Evolutionary conservation across 768 basidiomycete genomes (phyloP).

Genomic region (Mycena kentingensis): DNA sequence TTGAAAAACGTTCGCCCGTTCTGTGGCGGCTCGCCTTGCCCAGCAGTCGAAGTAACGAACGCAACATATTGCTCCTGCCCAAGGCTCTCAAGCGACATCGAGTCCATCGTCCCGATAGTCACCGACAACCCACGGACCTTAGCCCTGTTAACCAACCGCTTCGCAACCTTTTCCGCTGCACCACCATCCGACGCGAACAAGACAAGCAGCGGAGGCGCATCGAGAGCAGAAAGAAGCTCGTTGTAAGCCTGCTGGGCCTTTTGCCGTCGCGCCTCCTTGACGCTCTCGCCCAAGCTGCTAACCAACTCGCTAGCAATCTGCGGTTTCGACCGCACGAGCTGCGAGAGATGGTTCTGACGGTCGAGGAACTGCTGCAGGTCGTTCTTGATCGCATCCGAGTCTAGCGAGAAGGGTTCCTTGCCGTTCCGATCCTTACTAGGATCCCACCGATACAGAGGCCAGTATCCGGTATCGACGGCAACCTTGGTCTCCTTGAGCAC

Average conservation of each 20-base stretch:
- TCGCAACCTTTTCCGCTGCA: conserved; percentile 93
- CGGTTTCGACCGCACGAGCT: conserved; percentile 82
- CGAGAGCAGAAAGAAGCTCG: conserved; percentile 78
- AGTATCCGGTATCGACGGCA: conserved; percentile 94
- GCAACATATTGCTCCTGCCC: conserved; percentile 75
- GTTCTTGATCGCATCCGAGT: conserved; percentile 92
- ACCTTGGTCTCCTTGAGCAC: conserved; percentile 97
- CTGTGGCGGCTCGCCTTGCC: conserved; percentile 97
- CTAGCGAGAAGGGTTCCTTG: conserved; percentile 87
- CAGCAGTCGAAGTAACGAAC: conserved; percentile 90
- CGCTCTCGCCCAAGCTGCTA: conserved; percentile 77
- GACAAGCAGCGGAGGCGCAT: conserved; percentile 85
- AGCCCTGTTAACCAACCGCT: conserved; percentile 79
- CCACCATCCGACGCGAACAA: conserved; percentile 97
- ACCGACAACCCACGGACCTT: conserved; percentile 82
- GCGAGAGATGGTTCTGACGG: conserved; percentile 93
- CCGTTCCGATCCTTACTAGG: conserved; percentile 76
- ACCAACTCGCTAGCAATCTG: conserved; percentile 82
- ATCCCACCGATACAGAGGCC: conserved; percentile 99
- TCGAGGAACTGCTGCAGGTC: conserved; percentile 94
- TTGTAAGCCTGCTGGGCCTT: conserved; percentile 84
- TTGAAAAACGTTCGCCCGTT: conserved; percentile 92
- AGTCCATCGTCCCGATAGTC: conserved; percentile 78
- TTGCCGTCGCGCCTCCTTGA: conserved; percentile 80
- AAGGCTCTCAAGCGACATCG: conserved; percentile 73